Percentiles rank a stretch among this genome's conserved stretches.
phyloP scores from a whole-genome alignment of 192 early-diverging fungal genomes.

The Backusella australiensis region DNA sequence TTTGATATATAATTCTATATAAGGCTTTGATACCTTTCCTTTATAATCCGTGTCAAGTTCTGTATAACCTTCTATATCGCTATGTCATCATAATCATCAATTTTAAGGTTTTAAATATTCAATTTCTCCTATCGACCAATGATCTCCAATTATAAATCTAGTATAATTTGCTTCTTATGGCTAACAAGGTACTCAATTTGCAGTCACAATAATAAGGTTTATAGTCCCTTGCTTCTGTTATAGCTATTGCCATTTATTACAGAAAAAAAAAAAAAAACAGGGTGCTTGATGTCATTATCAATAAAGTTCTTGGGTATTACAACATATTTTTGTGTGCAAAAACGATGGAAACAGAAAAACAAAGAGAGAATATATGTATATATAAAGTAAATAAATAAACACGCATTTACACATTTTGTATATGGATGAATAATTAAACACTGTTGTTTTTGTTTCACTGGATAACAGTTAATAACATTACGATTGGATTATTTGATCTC shows the following conservation, averaged over 20 bases:
- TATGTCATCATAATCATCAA: neutral
- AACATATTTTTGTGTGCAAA: neutral
- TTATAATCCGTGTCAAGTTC: neutral
- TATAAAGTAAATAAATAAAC: no score
- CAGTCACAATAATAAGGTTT: neutral
- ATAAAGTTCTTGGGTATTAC: neutral
- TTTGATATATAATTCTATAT: no score
- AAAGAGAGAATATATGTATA: no score
- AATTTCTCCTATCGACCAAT: neutral
- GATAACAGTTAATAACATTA: no score
- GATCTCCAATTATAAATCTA: neutral
- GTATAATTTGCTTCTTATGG: constrained; percentile 4
- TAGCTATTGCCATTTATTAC: neutral
- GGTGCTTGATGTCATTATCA: neutral
- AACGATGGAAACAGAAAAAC: no score
- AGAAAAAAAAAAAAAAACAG: neutral
- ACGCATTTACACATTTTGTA: no score
- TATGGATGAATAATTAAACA: neutral
- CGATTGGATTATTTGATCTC: no score
- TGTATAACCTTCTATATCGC: neutral
- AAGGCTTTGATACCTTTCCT: no score
- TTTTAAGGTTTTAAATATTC: neutral
- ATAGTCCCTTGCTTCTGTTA: neutral
- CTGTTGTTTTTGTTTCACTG: neutral
- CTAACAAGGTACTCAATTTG: neutral